These are phyloP conservation scores for Gypsophila paniculata DNA, from an alignment of 179 eudicot genomes.

Conservation along the genomic window DNA sequence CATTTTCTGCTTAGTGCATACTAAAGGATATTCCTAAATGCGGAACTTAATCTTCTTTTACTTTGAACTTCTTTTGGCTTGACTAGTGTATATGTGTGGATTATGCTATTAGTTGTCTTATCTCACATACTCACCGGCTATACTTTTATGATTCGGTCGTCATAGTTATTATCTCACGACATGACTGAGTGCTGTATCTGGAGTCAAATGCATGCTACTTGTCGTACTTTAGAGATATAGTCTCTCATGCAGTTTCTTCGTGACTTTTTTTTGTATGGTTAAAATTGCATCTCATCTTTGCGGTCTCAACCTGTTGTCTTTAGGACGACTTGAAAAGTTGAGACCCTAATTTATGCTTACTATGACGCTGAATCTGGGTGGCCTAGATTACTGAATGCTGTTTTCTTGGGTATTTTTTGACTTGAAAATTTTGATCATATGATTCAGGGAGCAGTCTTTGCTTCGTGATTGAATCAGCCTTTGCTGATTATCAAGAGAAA, in stretches of 20 bases:
- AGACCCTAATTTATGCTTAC: slow-evolving; percentile 9
- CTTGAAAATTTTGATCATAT: slow-evolving; percentile 48
- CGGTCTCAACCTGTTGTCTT: not conserved
- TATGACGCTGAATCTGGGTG: slow-evolving; percentile 20
- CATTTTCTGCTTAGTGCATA: slow-evolving; percentile 26
- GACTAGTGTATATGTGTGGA: slow-evolving; percentile 36
- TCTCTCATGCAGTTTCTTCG: not conserved
- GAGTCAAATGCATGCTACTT: slow-evolving; percentile 9
- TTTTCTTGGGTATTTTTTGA: slow-evolving; percentile 39
- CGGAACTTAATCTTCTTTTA: slow-evolving; percentile 30
- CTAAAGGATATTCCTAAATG: slow-evolving; percentile 31
- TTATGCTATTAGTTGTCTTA: slow-evolving; percentile 24
- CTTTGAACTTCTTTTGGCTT: slow-evolving; percentile 29
- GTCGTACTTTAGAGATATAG: not conserved
- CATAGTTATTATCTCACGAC: not conserved
- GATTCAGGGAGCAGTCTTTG: slow-evolving; percentile 68
- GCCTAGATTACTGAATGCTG: slow-evolving; percentile 26
- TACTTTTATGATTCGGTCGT: slow-evolving; percentile 16
- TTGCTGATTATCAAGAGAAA: slow-evolving; percentile 48
- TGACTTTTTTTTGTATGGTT: not conserved
- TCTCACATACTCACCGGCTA: slow-evolving; percentile 13
- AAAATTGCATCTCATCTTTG: not conserved
- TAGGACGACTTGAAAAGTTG: not conserved
- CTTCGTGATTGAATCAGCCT: slow-evolving; percentile 57
- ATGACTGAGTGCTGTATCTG: slow-evolving; percentile 2